Percentiles rank a stretch among this genome's conserved stretches.
These are phyloP conservation scores for Begonia loranthoides DNA, from an alignment of 306 rosid species.

Conservation along the genomic window DNA sequence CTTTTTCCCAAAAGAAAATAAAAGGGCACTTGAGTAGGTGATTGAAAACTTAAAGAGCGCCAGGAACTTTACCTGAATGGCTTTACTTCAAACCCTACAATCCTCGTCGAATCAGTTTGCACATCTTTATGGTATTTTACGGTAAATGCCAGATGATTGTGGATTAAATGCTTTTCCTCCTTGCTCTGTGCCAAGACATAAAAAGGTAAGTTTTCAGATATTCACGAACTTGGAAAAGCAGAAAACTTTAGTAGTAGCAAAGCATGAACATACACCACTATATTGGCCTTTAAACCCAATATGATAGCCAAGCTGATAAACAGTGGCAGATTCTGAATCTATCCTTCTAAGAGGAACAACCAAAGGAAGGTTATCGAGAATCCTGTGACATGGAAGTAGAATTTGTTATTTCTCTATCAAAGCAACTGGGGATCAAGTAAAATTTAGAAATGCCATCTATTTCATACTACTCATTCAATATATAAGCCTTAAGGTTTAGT, in stretches of 20 bases:
- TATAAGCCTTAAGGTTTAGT: too few species aligned
- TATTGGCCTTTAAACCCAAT: conserved; percentile 81
- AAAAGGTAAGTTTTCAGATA: conserved; percentile 13
- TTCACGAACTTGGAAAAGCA: conserved; percentile 2
- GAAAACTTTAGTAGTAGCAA: conserved; percentile 4
- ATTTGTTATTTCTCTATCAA: too few species aligned
- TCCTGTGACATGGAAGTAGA: conserved; percentile 31
- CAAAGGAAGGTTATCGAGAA: conserved; percentile 84
- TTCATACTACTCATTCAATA: too few species aligned
- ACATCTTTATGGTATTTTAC: conserved; percentile 67
- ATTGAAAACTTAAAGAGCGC: too few species aligned
- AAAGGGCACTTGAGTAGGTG: not conserved
- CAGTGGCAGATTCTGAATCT: conserved; percentile 60
- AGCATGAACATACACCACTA: conserved; percentile 40
- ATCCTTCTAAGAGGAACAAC: conserved; percentile 57
- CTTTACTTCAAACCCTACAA: conserved; percentile 89
- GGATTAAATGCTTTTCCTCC: conserved; percentile 61
- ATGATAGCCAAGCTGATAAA: conserved; percentile 75
- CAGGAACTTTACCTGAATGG: conserved; percentile 16
- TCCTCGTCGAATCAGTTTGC: conserved; percentile 64
- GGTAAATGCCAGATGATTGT: conserved; percentile 84
- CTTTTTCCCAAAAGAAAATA: conserved; percentile 8
- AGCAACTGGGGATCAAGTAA: too few species aligned
- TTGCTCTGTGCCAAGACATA: conserved; percentile 46
- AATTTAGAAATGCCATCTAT: too few species aligned